Percentiles rank a stretch among this genome's conserved stretches.
These are phyloP conservation scores for Thelephora ganbajun DNA, from an alignment of 768 basidiomycete genomes.

Conservation along the genomic window DNA sequence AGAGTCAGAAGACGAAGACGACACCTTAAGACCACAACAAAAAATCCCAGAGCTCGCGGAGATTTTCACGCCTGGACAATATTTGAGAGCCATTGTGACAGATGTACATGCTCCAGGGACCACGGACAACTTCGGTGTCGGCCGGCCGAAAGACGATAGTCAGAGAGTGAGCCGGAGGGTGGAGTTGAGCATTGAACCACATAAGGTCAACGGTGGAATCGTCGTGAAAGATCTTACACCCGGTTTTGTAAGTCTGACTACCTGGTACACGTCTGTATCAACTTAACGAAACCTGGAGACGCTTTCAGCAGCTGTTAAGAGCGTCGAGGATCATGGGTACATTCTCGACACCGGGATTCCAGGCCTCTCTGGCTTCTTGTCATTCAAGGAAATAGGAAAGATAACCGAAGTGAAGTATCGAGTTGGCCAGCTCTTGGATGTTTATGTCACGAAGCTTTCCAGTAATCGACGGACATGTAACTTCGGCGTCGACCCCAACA, in stretches of 20 bases:
- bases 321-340: constrained; percentile 91
- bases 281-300: constrained; percentile 31
- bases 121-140: constrained; percentile 39
- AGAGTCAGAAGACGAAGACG: constrained; percentile 35
- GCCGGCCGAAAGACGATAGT: constrained; percentile 53
- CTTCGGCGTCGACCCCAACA: constrained; percentile 38
- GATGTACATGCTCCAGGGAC: constrained; percentile 55
- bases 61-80: constrained; percentile 78
- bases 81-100: constrained; percentile 65
- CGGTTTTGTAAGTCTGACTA: constrained; percentile 50
- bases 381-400: constrained; percentile 55
- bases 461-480: constrained; percentile 71
- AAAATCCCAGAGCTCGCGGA: constrained; percentile 53
- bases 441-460: constrained; percentile 52
- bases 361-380: constrained; percentile 72
- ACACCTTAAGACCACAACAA: constrained; percentile 12
- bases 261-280: constrained; percentile 2
- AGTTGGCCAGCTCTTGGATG: constrained; percentile 55
- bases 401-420: constrained; percentile 18
- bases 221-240: constrained; percentile 60
- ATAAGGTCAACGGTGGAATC: constrained; percentile 72
- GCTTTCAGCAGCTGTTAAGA: constrained; percentile 63
- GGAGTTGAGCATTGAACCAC: constrained; percentile 75
- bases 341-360: constrained; percentile 73
- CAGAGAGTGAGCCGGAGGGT: constrained; percentile 61